Evolutionary conservation across 768 basidiomycete genomes (phyloP).

Genomic region (Tubosaeta sp.): DNA sequence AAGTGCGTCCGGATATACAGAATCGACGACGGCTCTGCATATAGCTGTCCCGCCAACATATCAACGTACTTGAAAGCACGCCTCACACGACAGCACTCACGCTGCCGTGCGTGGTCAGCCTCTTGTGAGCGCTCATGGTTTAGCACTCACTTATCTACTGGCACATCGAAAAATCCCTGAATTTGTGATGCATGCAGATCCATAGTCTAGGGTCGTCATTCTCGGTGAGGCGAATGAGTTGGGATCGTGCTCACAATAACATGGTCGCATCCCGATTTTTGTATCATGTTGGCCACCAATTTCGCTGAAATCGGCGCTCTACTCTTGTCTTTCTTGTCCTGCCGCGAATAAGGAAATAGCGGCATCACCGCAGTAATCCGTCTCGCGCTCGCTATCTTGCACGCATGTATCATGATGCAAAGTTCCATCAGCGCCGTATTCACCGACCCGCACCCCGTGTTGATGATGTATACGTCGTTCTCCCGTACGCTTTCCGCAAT

Average conservation of each 20-base stretch:
- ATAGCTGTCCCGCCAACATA: conserved; percentile 52
- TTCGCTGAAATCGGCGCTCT: conserved; percentile 97
- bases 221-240: background rate
- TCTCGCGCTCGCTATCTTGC: conserved; percentile 98
- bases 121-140: background rate
- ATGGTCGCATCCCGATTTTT: conserved; percentile 90
- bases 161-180: conserved; percentile 99
- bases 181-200: conserved; percentile 99
- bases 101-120: conserved; percentile 31
- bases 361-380: conserved; percentile 98
- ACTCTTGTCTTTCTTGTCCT: conserved; percentile 99
- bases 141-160: conserved; percentile 91
- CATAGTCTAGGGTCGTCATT: conserved; percentile 67
- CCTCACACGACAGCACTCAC: conserved; percentile 38
- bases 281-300: conserved; percentile 96
- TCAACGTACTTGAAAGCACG: conserved; percentile 16
- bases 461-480: conserved; percentile 98
- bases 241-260: conserved; percentile 69
- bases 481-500: conserved; percentile 95
- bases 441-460: conserved; percentile 80
- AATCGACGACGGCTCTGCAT: conserved; percentile 92
- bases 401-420: conserved; percentile 98
- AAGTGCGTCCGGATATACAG: conserved; percentile 93
- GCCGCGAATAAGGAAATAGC: conserved; percentile 93
- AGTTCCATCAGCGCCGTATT: conserved; percentile 97